Evolutionary conservation across 495 filamentous ascomycete species (phyloP).

Genomic region (Neurospora intermedia): DNA sequence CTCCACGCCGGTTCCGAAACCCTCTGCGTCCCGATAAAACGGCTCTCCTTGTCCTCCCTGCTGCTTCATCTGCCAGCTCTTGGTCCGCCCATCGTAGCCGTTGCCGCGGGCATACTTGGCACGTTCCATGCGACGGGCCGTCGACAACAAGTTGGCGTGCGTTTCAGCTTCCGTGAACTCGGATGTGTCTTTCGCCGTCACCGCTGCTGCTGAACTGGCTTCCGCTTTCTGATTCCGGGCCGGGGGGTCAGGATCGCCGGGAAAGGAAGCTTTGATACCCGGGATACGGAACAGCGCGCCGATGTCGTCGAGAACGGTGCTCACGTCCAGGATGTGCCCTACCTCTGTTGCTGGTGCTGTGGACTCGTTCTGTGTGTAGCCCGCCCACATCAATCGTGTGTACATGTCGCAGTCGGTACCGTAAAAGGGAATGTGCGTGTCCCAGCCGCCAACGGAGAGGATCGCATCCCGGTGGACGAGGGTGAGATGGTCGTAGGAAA

Average conservation of each 20-base stretch:
- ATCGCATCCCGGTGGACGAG: slow-evolving; percentile 44
- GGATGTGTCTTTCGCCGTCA: background rate
- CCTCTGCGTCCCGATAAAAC: slow-evolving; percentile 42
- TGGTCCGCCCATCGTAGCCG: slow-evolving; percentile 25
- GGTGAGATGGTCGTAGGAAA: slow-evolving; percentile 46
- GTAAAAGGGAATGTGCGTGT: slow-evolving; percentile 50
- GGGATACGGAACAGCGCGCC: slow-evolving; percentile 31
- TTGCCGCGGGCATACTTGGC: slow-evolving; percentile 19
- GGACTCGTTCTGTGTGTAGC: slow-evolving; percentile 35
- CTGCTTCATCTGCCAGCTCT: slow-evolving; percentile 43
- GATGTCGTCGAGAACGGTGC: slow-evolving; percentile 33
- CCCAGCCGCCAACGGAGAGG: slow-evolving; percentile 47
- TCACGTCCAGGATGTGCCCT: slow-evolving; percentile 42
- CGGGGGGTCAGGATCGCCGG: slow-evolving; percentile 16
- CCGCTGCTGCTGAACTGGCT: too few species aligned
- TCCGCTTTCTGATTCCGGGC: too few species aligned
- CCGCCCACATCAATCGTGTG: slow-evolving; percentile 42
- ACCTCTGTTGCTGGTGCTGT: slow-evolving; percentile 14
- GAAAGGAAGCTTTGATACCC: slow-evolving; percentile 17
- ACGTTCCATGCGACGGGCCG: slow-evolving; percentile 26
- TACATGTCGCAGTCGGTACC: slow-evolving; percentile 39
- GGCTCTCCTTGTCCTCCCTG: slow-evolving; percentile 46
- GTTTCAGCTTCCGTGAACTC: slow-evolving; percentile 16
- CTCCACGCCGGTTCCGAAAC: slow-evolving; percentile 38
- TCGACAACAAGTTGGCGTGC: slow-evolving; percentile 24